phyloP scores from a whole-genome alignment of 2,329 filamentous ascomycete genomes.

The Neofusicoccum laricinum region DNA sequence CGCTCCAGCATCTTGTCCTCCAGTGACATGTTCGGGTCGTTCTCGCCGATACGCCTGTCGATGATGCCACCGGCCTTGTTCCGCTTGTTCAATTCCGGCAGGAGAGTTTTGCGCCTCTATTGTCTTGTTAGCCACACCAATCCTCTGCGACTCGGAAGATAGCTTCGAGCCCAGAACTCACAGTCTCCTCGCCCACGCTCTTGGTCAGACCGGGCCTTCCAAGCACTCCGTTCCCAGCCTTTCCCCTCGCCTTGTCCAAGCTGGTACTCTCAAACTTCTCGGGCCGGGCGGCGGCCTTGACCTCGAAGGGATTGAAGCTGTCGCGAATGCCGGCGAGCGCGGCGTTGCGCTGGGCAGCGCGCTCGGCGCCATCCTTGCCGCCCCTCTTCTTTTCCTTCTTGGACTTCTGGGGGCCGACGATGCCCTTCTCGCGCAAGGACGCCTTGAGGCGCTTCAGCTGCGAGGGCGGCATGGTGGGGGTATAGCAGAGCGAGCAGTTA shows the following conservation, averaged over 20 bases:
- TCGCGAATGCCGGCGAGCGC: constrained; percentile 86
- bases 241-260: constrained; percentile 54
- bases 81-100: constrained; percentile 84
- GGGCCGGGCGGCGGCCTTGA: constrained; percentile 73
- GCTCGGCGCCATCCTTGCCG: constrained; percentile 67
- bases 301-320: constrained; percentile 96
- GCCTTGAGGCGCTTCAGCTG: constrained; percentile 95
- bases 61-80: constrained; percentile 91
- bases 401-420: constrained; percentile 87
- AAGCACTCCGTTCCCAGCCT: constrained; percentile 56
- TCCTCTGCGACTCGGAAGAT: neutral
- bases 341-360: constrained; percentile 71
- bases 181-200: constrained; percentile 80
- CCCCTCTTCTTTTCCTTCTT: constrained; percentile 88
- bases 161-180: constrained; percentile 37
- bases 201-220: constrained; percentile 82
- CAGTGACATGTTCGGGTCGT: constrained; percentile 87
- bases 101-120: constrained; percentile 73
- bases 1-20: constrained; percentile 90
- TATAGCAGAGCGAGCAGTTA: neutral
- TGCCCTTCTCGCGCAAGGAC: constrained; percentile 82
- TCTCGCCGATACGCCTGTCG: constrained; percentile 92
- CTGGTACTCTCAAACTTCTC: constrained; percentile 83
- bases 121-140: neutral
- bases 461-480: constrained; percentile 76